phyloP scores from a whole-genome alignment of 2,329 filamentous ascomycete species.

The Verticillium longisporum region DNA sequence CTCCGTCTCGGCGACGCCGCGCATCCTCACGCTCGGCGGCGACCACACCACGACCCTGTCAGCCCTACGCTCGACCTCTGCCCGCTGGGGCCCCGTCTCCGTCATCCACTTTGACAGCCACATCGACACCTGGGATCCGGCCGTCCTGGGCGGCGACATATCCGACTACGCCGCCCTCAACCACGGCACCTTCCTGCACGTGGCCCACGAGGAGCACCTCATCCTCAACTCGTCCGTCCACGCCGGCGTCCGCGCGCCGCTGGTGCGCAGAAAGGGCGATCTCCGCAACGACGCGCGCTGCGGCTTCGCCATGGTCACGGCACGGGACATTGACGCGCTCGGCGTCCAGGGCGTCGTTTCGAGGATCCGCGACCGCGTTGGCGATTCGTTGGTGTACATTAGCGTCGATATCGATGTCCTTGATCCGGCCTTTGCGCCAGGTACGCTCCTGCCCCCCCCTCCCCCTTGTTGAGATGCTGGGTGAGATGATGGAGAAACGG shows the following conservation, averaged over 20 bases:
- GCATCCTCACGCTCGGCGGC: constrained; percentile 56
- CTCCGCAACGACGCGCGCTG: constrained; percentile 49
- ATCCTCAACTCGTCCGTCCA: constrained; percentile 53
- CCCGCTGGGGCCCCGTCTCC: constrained; percentile 50
- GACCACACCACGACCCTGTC: constrained; percentile 60
- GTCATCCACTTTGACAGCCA: constrained; percentile 63
- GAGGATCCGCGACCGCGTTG: constrained; percentile 51
- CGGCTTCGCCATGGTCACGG: constrained; percentile 51
- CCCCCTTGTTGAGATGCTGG: no score
- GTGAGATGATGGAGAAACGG: no score
- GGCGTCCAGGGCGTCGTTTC: constrained; percentile 59
- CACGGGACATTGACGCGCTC: constrained; percentile 64
- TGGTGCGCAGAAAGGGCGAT: constrained; percentile 41
- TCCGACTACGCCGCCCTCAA: constrained; percentile 55
- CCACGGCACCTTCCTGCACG: constrained; percentile 56
- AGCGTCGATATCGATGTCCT: constrained; percentile 77
- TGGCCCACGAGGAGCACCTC: constrained; percentile 55
- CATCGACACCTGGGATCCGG: constrained; percentile 69
- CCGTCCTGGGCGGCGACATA: constrained; percentile 48
- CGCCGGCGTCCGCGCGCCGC: constrained; percentile 52
- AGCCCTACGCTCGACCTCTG: constrained; percentile 52
- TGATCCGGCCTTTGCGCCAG: constrained; percentile 62
- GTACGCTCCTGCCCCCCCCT: constrained; percentile 14
- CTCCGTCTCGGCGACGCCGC: constrained; percentile 33
- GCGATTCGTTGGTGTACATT: constrained; percentile 54